Conservation (phyloP, 495 filamentous ascomycete species). For the Talaromyces liani region DNA sequence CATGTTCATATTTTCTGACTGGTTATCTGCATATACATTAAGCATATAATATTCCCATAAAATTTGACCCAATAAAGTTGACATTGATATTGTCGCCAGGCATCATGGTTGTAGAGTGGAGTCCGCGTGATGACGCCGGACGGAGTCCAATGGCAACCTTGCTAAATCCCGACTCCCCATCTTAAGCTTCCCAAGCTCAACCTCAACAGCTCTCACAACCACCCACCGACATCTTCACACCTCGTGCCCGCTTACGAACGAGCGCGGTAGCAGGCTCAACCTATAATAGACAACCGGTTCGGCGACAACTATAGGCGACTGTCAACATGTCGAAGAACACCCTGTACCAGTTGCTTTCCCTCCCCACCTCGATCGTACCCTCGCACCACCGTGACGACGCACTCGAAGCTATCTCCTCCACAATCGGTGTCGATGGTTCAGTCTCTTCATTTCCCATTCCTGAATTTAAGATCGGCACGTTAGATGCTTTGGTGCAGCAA, state of each 20-base stretch:
- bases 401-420: constrained; percentile 59
- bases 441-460: constrained; percentile 76
- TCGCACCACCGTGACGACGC: constrained; percentile 76
- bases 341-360: constrained; percentile 66
- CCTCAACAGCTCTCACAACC: background rate
- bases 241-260: constrained; percentile 4
- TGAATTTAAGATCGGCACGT: constrained; percentile 93
- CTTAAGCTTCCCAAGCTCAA: constrained; percentile 4
- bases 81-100: background rate
- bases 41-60: background rate
- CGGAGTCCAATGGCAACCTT: background rate
- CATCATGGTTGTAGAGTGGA: background rate
- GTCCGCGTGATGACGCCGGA: background rate
- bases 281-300: background rate
- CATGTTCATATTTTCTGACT: background rate
- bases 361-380: constrained; percentile 65
- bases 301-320: background rate
- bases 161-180: background rate
- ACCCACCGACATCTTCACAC: background rate
- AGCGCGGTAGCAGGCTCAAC: constrained; percentile 1
- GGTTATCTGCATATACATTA: background rate
- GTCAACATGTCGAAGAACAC: constrained; percentile 49
- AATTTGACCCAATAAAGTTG: background rate
- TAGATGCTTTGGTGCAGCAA: constrained; percentile 94
- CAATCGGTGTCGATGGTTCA: constrained; percentile 66